These are phyloP conservation scores for Stentor roeselii DNA, from an alignment of 73 alveolate species.

Conservation along the genomic window DNA sequence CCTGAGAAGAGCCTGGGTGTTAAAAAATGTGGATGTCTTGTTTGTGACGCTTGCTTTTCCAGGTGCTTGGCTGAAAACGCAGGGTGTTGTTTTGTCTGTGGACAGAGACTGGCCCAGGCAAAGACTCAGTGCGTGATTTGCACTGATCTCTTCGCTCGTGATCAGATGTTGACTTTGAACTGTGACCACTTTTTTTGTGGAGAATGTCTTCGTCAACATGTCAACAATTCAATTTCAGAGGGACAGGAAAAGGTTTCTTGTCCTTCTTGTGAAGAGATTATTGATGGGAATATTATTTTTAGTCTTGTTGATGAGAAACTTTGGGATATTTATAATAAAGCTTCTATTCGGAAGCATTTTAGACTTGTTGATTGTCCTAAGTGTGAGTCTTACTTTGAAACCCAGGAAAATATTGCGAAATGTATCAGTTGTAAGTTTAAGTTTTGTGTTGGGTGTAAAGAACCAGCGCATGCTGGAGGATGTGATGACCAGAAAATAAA, in stretches of 20 bases:
- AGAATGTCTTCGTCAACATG: not conserved
- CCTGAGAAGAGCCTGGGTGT: not conserved
- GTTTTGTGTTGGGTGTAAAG: not conserved
- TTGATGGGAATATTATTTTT: conserved; percentile 5
- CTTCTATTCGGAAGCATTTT: not conserved
- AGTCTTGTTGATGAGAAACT: not conserved
- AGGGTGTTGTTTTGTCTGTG: not conserved
- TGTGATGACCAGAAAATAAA: conserved; percentile 15
- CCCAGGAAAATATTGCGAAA: not conserved
- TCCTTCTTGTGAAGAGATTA: not conserved
- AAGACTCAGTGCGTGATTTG: not conserved
- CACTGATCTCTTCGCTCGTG: not conserved
- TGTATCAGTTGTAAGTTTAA: not conserved
- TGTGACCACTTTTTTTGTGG: conserved; percentile 23
- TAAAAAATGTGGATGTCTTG: not conserved
- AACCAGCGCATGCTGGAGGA: not conserved
- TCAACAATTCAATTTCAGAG: not conserved
- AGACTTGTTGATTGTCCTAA: conserved; percentile 5
- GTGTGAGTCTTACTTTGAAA: not conserved
- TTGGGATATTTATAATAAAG: conserved; percentile 10
- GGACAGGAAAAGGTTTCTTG: not conserved
- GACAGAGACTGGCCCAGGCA: not conserved
- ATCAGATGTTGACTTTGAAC: conserved; percentile 16
- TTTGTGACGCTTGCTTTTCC: not conserved
- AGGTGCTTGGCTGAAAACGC: not conserved